These are phyloP conservation scores for Fusarium falciforme DNA, from an alignment of 2,329 filamentous ascomycete genomes.

Conservation along the genomic window DNA sequence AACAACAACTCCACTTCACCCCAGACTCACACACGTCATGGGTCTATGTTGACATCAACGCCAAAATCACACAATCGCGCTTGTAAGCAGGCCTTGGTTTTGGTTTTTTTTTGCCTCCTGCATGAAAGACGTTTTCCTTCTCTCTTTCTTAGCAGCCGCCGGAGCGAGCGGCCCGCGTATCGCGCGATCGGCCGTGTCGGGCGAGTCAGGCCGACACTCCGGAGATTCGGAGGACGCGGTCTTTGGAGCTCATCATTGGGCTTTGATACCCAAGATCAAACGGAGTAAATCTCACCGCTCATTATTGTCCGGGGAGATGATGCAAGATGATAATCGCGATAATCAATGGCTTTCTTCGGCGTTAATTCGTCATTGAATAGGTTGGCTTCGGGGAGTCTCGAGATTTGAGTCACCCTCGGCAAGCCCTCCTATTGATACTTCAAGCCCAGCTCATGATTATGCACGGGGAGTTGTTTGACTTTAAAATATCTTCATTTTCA, in stretches of 20 bases:
- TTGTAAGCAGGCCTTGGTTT: background rate
- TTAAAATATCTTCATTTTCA: constrained; percentile 9
- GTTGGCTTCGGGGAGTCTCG: background rate
- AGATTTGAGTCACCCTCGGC: background rate
- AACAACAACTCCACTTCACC: constrained; percentile 30
- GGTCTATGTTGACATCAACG: constrained; percentile 35
- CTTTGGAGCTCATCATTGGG: background rate
- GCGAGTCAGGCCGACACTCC: constrained; percentile 26
- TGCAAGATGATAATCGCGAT: constrained; percentile 10
- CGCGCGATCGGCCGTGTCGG: constrained; percentile 34
- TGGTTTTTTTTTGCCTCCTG: background rate
- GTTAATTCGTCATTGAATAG: background rate
- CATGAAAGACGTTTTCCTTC: background rate
- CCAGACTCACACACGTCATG: constrained; percentile 37
- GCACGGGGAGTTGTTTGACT: background rate
- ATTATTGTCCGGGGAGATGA: background rate
- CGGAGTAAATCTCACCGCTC: background rate
- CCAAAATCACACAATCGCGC: constrained; percentile 45
- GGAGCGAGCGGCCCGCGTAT: constrained; percentile 21
- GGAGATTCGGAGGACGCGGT: constrained; percentile 1
- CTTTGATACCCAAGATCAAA: background rate
- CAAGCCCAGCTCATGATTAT: background rate
- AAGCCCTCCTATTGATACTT: background rate
- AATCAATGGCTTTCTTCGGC: background rate
- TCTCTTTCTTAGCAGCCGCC: background rate